phyloP scores from a whole-genome alignment of 345 rosid species.

The Anastatica hierochuntica region DNA sequence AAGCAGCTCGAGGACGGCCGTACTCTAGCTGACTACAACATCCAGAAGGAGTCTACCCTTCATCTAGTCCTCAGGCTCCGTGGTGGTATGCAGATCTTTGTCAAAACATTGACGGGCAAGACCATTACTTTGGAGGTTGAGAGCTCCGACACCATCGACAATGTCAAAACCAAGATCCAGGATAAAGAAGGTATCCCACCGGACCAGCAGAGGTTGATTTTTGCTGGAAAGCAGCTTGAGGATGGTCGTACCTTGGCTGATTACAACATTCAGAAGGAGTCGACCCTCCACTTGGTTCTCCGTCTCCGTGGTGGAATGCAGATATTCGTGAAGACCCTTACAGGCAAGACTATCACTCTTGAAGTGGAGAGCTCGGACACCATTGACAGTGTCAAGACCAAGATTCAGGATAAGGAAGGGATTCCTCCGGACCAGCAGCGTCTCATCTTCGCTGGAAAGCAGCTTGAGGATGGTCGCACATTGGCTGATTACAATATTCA shows the following conservation, averaged over 20 bases:
- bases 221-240: neutral
- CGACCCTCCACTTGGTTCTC: neutral
- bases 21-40: constrained; percentile 1
- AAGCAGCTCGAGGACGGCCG: neutral
- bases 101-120: constrained; percentile 1
- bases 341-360: too few species aligned
- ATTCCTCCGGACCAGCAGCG: too few species aligned
- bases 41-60: neutral
- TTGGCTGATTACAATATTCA: neutral
- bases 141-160: neutral
- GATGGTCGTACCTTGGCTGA: neutral
- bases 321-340: too few species aligned
- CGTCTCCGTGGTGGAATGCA: neutral
- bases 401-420: too few species aligned
- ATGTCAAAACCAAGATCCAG: neutral
- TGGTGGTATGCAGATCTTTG: neutral
- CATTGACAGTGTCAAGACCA: too few species aligned
- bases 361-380: too few species aligned
- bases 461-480: neutral
- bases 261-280: neutral
- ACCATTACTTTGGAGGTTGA: neutral
- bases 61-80: neutral
- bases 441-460: too few species aligned
- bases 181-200: neutral
- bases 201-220: neutral